Evolutionary conservation across 2,329 filamentous ascomycete genomes (phyloP), one percentile per base, ranked within the genome.

Genomic region (Penicillium thymicola): DNA sequence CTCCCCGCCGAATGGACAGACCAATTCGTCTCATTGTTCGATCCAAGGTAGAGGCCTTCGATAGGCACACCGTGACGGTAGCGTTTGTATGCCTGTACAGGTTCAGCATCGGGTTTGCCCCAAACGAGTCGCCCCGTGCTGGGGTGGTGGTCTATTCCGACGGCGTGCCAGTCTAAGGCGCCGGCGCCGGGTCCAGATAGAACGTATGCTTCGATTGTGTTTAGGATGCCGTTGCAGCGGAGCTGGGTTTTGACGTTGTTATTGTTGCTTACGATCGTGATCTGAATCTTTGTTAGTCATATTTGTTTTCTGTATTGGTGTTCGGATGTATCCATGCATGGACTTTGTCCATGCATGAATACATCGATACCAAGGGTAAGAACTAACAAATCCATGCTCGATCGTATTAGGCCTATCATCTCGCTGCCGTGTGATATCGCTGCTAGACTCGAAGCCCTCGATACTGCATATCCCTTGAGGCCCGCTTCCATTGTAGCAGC

Each of bases 141-240:
- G 1, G 51, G 34, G 30, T 57, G 44, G 30, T 50, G 42, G 23
- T 57, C 38, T 37, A 62, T 54, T 0, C 54, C 56, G 37, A 62
- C 45, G 7, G 59, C 49, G 11, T 61, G 60, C 60, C 60, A 62
- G 6, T 59, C 51, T 4, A 50, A 30, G 14, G 47, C 49, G 4
- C 59, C 56, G 1, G 51, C 30, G 3, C 21, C 14, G 11, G 28
- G 45, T 10, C 59, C 59, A 1, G 51, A 61, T 8, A 57, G 59
- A 2, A 62, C 55, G 16, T 47, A 34, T 4, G 58, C 60, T 54
- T 62, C 58, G n/a, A 60, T 55, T 13, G 27, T 54, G 10, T 55
- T 51, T 10, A 59, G 41, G 27, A 50, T 42, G 27, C 55, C 60
- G 42, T 62, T 62, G 58, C 60, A 62, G 51, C 60, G 60, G 14